A percentile compares a stretch with the other conserved stretches of the same genome.
Evolutionary conservation across 2,329 filamentous ascomycete genomes (phyloP).

Genomic region (Lasiodiplodia sp.): DNA sequence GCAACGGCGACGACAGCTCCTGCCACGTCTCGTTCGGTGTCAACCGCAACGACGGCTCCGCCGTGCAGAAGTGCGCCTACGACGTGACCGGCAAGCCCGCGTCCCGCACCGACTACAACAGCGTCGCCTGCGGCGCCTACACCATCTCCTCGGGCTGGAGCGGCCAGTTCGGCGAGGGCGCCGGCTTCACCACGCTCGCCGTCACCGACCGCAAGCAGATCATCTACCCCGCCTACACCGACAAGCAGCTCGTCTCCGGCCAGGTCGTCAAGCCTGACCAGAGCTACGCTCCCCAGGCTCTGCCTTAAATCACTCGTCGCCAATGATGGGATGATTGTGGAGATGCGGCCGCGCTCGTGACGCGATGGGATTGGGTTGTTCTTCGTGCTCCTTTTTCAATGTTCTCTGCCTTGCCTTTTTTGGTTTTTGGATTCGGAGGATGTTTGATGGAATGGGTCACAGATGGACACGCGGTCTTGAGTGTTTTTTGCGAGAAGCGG

Average conservation of each 20-base stretch:
- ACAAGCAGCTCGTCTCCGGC: constrained; percentile 26
- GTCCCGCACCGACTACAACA: constrained; percentile 3
- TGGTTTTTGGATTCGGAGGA: background rate
- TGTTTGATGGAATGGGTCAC: background rate
- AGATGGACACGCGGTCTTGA: background rate
- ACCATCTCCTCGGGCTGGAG: constrained; percentile 15
- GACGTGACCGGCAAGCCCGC: constrained; percentile 19
- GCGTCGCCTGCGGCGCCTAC: constrained; percentile 22
- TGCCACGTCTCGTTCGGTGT: constrained; percentile 27
- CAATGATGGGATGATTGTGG: background rate
- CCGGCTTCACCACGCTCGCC: constrained; percentile 23
- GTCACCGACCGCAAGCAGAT: constrained; percentile 21
- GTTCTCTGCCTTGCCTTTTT: background rate
- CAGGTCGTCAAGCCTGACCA: constrained; percentile 19
- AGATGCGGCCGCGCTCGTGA: background rate
- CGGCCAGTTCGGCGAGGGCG: constrained; percentile 26
- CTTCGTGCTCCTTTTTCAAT: background rate
- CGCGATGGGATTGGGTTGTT: background rate
- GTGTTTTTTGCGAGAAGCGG: background rate
- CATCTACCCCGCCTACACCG: constrained; percentile 24
- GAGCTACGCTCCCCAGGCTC: constrained; percentile 26
- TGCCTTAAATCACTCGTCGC: background rate
- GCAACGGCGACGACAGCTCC: constrained; percentile 9
- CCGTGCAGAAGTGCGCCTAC: constrained; percentile 12
- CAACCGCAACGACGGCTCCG: constrained; percentile 13